These are phyloP conservation scores for Talaromyces atroroseus DNA, from an alignment of 2,329 filamentous ascomycete genomes.

Conservation along the genomic window DNA sequence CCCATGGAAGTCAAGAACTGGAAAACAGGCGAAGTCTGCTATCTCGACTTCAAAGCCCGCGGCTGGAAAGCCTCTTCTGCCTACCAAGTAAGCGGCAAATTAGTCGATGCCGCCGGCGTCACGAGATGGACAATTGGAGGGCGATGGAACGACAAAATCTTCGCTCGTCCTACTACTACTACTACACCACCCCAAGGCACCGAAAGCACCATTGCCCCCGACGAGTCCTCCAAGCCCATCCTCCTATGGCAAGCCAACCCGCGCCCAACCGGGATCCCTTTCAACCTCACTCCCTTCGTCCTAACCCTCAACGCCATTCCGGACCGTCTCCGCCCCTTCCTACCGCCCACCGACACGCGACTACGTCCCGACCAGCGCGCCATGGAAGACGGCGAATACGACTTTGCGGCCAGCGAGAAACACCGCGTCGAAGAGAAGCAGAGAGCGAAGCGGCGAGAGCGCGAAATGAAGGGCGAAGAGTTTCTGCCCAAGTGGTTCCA, in stretches of 20 bases:
- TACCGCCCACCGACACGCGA: slow-evolving; percentile 92
- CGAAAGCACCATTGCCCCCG: slow-evolving; percentile 14
- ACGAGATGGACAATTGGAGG: slow-evolving; percentile 87
- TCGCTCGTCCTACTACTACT: slow-evolving; percentile 60
- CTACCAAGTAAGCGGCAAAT: slow-evolving; percentile 81
- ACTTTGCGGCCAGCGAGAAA: slow-evolving; percentile 88
- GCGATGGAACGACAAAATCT: slow-evolving; percentile 96
- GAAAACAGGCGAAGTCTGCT: slow-evolving; percentile 86
- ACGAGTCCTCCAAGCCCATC: slow-evolving; percentile 69
- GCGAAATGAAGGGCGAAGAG: slow-evolving; percentile 74
- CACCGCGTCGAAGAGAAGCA: slow-evolving; percentile 90
- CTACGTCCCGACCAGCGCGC: slow-evolving; percentile 89
- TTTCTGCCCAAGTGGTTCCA: slow-evolving; percentile 82
- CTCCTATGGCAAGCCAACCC: slow-evolving; percentile 87
- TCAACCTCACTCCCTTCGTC: slow-evolving; percentile 95
- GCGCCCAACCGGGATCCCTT: slow-evolving; percentile 78
- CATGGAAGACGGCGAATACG: slow-evolving; percentile 98
- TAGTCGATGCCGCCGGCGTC: slow-evolving; percentile 70
- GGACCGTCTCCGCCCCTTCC: slow-evolving; percentile 66
- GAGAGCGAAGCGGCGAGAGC: slow-evolving; percentile 63
- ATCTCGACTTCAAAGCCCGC: slow-evolving; percentile 87
- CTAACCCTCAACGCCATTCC: slow-evolving; percentile 89
- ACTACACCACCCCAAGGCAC: not conserved
- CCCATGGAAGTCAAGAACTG: slow-evolving; percentile 96
- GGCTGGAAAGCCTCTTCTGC: slow-evolving; percentile 94